Evolutionary conservation across 2,329 filamentous ascomycete species (phyloP), one percentile per base, ranked within the genome.

Genomic region (Pyrenophora tritici-repentis): DNA sequence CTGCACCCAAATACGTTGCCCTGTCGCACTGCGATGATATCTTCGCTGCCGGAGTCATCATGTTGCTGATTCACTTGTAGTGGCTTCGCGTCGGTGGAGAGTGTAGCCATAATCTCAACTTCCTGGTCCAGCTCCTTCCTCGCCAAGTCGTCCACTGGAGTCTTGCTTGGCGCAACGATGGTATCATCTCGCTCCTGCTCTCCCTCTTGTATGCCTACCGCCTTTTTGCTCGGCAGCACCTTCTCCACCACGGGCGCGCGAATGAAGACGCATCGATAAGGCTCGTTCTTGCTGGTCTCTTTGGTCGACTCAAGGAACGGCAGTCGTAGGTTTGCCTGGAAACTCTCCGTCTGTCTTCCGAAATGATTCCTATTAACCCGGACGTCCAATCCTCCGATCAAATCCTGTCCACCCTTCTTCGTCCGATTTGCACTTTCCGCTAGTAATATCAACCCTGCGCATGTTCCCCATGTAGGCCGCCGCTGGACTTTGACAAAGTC

Each of bases 321-420:
- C 18, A 97, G 77, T 12, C 87, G 75, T 26, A 97, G 73, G 39
- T 85, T 82, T 0, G 88, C 86, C 66, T 94, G 86, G 73, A 97
- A 97, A 69, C 89, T 95, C 75, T 97, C 91, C 12, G 89, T 87
- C 75, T 99, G 94, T 47, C 93, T 84, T 3, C 94, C 94, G 68
- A 97, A 99, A 73, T 97, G 91, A 69, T 97, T 99, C 39, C 94
- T 83, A 68, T 95, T 91, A 26, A 97, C 92, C 38, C 90, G 82
- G 31, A 99, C 92, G 67, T 91, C 87, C 32, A 99, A 81, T 2
- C 94, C 94, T 12, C 94, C 94, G 56, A 99, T 91, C 46, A 97
- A 82, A 53, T 96, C 91, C 73, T 97, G 94, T 0, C 93, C 93
- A 36, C 91, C 91, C 66, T 89, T 86, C 72, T 97, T 97, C 32